Conservation (phyloP, 1,284 basidiomycete genomes). For the Moesziomyces sp. region DNA sequence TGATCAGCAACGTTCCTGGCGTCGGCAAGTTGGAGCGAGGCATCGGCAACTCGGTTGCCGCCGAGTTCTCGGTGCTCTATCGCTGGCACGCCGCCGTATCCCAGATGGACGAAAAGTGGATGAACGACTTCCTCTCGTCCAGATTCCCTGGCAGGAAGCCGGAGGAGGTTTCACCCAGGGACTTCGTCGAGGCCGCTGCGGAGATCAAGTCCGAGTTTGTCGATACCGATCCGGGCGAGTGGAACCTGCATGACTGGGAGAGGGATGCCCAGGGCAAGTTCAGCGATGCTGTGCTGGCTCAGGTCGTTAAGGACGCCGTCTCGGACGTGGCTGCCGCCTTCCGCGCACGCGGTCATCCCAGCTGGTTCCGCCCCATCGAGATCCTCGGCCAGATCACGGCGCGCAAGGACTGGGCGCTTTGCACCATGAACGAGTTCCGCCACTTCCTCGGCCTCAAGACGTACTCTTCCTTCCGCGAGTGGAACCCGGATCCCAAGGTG, state of each 20-base stretch:
- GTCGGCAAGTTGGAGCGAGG: constrained; percentile 48
- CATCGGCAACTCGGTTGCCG: constrained; percentile 51
- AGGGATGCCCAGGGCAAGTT: constrained; percentile 76
- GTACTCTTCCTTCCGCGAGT: constrained; percentile 74
- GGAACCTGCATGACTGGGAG: constrained; percentile 74
- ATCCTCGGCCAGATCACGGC: constrained; percentile 83
- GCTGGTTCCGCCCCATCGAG: constrained; percentile 79
- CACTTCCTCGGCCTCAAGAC: constrained; percentile 66
- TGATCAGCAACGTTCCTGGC: constrained; percentile 46
- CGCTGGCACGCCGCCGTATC: constrained; percentile 59
- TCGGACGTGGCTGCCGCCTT: constrained; percentile 79
- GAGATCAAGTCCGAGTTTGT: constrained; percentile 23
- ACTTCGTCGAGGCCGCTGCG: constrained; percentile 73
- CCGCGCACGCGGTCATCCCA: constrained; percentile 80
- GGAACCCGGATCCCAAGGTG: constrained; percentile 81
- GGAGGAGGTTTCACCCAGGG: constrained; percentile 72
- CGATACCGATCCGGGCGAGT: constrained; percentile 70
- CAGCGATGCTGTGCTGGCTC: constrained; percentile 79
- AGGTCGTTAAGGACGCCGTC: constrained; percentile 50
- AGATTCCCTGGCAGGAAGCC: constrained; percentile 42
- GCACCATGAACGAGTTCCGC: constrained; percentile 86
- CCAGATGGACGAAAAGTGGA: constrained; percentile 57
- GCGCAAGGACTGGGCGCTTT: constrained; percentile 79
- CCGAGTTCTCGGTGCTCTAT: constrained; percentile 54
- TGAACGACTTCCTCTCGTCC: constrained; percentile 42